These are phyloP conservation scores for Pleodorina starrii DNA, from an alignment of 139 green algal species.

Conservation along the genomic window DNA sequence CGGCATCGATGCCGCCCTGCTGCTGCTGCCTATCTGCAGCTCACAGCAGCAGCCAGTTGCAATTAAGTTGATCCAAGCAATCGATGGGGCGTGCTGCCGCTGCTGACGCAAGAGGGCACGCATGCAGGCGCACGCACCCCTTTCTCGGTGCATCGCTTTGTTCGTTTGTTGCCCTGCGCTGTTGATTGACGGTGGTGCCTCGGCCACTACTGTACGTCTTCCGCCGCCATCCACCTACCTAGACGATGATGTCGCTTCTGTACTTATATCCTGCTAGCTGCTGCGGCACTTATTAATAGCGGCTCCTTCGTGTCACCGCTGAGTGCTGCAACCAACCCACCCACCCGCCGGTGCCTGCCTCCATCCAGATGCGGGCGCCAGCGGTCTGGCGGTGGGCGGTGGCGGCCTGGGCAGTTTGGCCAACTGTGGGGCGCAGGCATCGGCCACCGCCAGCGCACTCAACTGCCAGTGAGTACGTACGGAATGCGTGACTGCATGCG, in stretches of 20 bases:
- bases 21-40: too few species aligned
- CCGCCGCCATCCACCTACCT: not conserved
- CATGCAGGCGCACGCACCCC: too few species aligned
- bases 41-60: not conserved
- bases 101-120: too few species aligned
- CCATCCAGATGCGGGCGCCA: not conserved
- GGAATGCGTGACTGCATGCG: too few species aligned
- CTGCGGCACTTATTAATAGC: not conserved
- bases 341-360: not conserved
- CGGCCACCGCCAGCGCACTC: not conserved
- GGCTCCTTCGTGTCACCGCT: not conserved
- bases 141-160: too few species aligned
- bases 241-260: not conserved
- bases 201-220: too few species aligned
- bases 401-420: not conserved
- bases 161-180: too few species aligned
- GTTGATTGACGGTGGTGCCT: not conserved
- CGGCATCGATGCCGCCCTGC: not conserved
- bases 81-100: too few species aligned
- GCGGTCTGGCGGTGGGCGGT: not conserved
- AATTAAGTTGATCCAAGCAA: too few species aligned
- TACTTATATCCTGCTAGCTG: not conserved
- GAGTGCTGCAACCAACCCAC: not conserved
- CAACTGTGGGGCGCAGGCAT: not conserved
- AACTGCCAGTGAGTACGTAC: conserved; percentile 2